phyloP scores from a whole-genome alignment of 2,329 filamentous ascomycete species.

The Neodidymelliopsis sp. region DNA sequence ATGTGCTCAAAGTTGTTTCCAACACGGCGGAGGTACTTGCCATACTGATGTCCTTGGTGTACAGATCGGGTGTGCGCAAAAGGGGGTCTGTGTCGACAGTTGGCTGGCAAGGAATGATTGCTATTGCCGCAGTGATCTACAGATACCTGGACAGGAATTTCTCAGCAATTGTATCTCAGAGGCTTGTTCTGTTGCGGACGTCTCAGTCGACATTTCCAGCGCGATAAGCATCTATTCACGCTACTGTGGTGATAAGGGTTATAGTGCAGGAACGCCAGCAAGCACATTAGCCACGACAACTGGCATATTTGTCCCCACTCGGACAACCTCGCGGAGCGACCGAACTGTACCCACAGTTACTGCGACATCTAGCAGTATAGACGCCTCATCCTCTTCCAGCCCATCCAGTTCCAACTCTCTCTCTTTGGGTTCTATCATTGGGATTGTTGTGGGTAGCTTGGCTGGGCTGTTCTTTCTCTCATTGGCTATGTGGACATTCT shows the following conservation, averaged over 20 bases:
- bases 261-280: background rate
- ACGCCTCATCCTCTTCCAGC: too few relatives aligned
- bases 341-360: too few relatives aligned
- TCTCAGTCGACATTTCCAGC: background rate
- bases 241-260: conserved; percentile 1
- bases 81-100: background rate
- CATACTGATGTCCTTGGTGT: background rate
- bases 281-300: background rate
- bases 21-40: background rate
- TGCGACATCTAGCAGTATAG: too few relatives aligned
- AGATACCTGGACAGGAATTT: background rate
- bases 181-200: background rate
- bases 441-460: too few relatives aligned
- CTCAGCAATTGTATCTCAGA: background rate
- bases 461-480: too few relatives aligned
- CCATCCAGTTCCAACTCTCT: too few relatives aligned
- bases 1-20: background rate
- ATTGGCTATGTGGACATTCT: too few relatives aligned
- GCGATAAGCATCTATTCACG: background rate
- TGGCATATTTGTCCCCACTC: too few relatives aligned
- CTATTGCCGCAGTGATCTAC: background rate
- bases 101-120: conserved; percentile 5
- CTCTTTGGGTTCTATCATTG: too few relatives aligned
- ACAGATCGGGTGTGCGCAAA: background rate
- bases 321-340: too few relatives aligned